Conservation (phyloP, 768 basidiomycete species). For the Lactarius pseudohatsudake region DNA sequence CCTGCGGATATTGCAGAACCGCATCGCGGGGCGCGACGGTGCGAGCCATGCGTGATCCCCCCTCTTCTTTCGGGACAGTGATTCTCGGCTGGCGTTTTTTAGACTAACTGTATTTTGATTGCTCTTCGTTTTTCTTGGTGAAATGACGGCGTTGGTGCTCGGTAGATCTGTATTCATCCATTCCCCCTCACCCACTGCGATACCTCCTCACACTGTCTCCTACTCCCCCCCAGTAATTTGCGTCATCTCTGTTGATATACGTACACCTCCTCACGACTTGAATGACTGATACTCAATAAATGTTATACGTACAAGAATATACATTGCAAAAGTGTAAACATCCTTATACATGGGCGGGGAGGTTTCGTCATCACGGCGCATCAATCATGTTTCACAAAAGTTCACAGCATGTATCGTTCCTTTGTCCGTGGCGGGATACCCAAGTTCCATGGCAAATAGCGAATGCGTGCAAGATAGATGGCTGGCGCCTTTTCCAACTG, state of each 20-base stretch:
- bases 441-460: no score
- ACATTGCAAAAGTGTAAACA: neutral
- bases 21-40: conserved; percentile 14
- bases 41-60: conserved; percentile 15
- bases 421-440: no score
- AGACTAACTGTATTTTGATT: neutral
- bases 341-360: no score
- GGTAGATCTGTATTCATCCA: neutral
- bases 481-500: no score
- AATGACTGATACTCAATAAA: conserved; percentile 1
- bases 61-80: neutral
- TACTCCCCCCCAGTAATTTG: no score
- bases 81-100: neutral
- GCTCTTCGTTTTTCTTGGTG: neutral
- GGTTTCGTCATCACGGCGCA: no score
- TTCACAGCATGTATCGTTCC: no score
- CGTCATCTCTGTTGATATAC: neutral
- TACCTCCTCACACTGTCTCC: neutral
- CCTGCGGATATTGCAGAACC: conserved; percentile 24
- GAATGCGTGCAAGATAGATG: no score
- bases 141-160: neutral
- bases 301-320: conserved; percentile 4
- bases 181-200: neutral
- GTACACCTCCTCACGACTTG: neutral
- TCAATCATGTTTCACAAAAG: neutral